Conservation (phyloP, 768 basidiomycete genomes). For the Tulasnella sp. region DNA sequence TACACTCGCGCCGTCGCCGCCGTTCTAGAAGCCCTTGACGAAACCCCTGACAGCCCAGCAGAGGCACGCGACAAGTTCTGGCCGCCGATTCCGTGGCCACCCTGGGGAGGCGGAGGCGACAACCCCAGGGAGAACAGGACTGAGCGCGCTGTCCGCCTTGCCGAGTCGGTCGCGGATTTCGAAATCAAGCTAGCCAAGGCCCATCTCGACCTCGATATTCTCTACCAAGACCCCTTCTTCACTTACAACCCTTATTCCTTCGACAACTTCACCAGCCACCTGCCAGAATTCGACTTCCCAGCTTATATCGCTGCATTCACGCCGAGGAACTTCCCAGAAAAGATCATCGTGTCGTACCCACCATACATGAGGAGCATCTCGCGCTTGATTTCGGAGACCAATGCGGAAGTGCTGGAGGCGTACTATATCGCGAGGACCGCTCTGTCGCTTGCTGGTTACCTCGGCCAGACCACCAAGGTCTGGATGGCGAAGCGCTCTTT, state of each 20-base stretch:
- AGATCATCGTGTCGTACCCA: constrained; percentile 79
- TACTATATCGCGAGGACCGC: constrained; percentile 83
- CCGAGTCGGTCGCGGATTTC: constrained; percentile 68
- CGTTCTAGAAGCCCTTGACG: constrained; percentile 58
- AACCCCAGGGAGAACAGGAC: constrained; percentile 51
- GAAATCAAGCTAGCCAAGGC: constrained; percentile 75
- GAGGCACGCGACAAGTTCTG: constrained; percentile 32
- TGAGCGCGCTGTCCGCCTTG: constrained; percentile 57
- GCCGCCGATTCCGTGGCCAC: constrained; percentile 45
- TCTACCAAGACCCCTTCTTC: constrained; percentile 73
- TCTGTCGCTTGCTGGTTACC: constrained; percentile 59
- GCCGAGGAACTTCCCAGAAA: constrained; percentile 67
- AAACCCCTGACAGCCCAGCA: constrained; percentile 33
- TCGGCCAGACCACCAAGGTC: constrained; percentile 71
- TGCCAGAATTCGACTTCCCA: constrained; percentile 76
- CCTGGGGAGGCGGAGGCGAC: constrained; percentile 60
- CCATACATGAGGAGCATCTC: constrained; percentile 67
- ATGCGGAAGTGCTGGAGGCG: constrained; percentile 70
- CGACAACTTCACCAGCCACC: constrained; percentile 59
- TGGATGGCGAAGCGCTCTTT: constrained; percentile 72
- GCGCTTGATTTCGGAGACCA: constrained; percentile 62
- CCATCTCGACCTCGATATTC: constrained; percentile 70
- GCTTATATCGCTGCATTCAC: constrained; percentile 85
- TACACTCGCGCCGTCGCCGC: constrained; percentile 68
- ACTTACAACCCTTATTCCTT: constrained; percentile 84